Evolutionary conservation across 2,329 filamentous ascomycete species (phyloP), one percentile per base, ranked within the genome.

Genomic region (Apiospora phragmitis): DNA sequence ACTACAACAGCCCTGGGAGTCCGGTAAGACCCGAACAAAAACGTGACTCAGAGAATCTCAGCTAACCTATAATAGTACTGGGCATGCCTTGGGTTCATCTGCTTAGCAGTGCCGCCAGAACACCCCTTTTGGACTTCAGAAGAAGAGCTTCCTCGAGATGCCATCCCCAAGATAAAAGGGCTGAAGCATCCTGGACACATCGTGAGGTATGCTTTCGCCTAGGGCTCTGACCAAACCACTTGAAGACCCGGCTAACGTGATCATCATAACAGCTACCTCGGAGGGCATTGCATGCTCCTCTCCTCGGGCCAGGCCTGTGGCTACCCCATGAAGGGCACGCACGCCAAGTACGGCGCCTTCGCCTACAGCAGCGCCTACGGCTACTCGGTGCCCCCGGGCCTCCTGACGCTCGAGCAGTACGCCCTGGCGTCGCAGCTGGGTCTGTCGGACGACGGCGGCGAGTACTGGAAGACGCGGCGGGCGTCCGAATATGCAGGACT

Each of bases 271-370:
- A 87, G 91, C 74, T 88, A 90, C 73, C 86, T 90, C 24, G 92
- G 91, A n/a, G 91, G 90, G 0, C 93, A 95, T 79, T 91, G 90
- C 65, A 93, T 94, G 85, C 85, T 95, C 32, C 86, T 95, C 9
- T 92, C 89, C 4, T 93, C 91, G 0, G 93, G 93, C 1, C 93
- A 95, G 79, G 91, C 91, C n/a, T 95, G 93, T 80, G 91, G 92
- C 79, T 95, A 95, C 78, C 91, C 93, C 0, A 91, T 95, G 85
- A 93, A 93, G 80, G 92, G 91, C 69, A 93, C 92, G 0, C 92
- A 95, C 79, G 92, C 93, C 72, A 95, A 95, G 77, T 95, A 95
- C 79, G 93, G 93, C 65, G 88, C 89, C 71, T 94, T 95, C 77
- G 92, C 92, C 7, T 95, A 95, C 81, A 92, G 90, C 76, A 91